A percentile compares a stretch with the other conserved stretches of the same genome.
Conservation (phyloP, 2,329 filamentous ascomycete species). For the Sarocladium oryzae region DNA sequence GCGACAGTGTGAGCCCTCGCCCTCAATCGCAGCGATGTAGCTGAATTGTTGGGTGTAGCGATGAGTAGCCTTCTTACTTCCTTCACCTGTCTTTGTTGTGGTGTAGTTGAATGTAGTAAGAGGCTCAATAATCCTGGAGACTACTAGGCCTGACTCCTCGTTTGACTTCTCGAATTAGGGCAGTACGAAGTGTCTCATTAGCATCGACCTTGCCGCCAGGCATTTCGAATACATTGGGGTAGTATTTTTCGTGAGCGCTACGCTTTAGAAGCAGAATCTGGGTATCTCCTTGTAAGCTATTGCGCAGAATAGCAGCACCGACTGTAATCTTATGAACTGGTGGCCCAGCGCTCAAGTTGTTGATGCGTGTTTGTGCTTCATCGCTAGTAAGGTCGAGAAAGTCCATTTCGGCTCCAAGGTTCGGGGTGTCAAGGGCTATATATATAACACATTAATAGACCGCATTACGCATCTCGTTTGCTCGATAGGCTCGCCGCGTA, state of each 20-base stretch:
- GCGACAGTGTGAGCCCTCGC: background rate
- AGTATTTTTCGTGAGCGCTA: constrained; percentile 3
- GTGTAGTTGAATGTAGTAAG: background rate
- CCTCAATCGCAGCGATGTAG: background rate
- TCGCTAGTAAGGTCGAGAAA: no score
- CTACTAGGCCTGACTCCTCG: background rate
- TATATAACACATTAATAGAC: no score
- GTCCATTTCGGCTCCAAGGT: no score
- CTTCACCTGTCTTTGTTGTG: background rate
- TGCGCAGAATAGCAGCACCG: no score
- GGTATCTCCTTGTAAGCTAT: background rate
- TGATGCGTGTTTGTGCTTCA: no score
- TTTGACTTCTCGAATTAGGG: background rate
- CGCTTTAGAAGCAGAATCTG: constrained; percentile 5
- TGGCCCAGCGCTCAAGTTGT: no score
- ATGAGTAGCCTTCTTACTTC: background rate
- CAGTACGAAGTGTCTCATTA: background rate
- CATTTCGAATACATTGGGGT: constrained; percentile 2
- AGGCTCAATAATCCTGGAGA: background rate
- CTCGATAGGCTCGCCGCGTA: no score
- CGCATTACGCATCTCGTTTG: no score
- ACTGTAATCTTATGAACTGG: no score
- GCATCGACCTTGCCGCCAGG: background rate
- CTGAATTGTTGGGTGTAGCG: constrained; percentile 2
- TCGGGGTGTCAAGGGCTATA: no score